Evolutionary conservation across 2,329 filamentous ascomycete species (phyloP).

Genomic region (Xylariaceae sp.): DNA sequence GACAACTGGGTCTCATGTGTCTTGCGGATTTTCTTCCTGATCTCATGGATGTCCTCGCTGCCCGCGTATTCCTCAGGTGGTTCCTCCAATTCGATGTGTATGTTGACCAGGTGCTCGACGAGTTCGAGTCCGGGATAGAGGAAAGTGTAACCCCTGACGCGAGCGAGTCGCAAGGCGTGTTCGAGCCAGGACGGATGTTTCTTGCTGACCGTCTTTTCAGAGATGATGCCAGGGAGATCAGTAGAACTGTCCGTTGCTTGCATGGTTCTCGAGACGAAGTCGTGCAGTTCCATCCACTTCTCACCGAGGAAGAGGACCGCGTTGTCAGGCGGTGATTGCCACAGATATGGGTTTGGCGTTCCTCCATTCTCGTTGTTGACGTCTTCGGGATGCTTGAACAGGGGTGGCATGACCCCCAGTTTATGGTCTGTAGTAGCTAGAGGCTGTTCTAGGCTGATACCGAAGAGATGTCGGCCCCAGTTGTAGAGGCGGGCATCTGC

Average conservation of each 20-base stretch:
- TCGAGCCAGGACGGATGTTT: constrained; percentile 39
- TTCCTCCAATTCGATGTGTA: constrained; percentile 71
- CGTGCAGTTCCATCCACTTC: constrained; percentile 81
- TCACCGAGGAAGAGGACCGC: constrained; percentile 78
- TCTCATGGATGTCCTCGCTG: constrained; percentile 26
- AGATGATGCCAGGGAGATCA: constrained; percentile 37
- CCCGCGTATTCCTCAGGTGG: constrained; percentile 62
- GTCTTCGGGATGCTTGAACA: constrained; percentile 22
- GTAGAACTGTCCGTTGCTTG: constrained; percentile 37
- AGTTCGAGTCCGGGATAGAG: constrained; percentile 66
- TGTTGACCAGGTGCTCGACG: constrained; percentile 55
- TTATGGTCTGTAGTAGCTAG: constrained; percentile 57
- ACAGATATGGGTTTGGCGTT: constrained; percentile 61
- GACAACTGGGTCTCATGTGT: constrained; percentile 37
- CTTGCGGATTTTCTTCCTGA: constrained; percentile 24
- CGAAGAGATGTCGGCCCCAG: constrained; percentile 57
- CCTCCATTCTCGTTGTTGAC: constrained; percentile 29
- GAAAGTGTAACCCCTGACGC: constrained; percentile 69
- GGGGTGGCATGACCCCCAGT: constrained; percentile 45
- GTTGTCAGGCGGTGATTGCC: constrained; percentile 78
- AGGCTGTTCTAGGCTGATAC: constrained; percentile 75
- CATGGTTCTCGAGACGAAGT: constrained; percentile 65
- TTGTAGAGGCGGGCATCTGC: constrained; percentile 37
- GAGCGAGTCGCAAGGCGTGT: constrained; percentile 69
- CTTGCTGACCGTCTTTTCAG: constrained; percentile 42